phyloP scores from a whole-genome alignment of 768 basidiomycete species.

The Inosperma sp. region DNA sequence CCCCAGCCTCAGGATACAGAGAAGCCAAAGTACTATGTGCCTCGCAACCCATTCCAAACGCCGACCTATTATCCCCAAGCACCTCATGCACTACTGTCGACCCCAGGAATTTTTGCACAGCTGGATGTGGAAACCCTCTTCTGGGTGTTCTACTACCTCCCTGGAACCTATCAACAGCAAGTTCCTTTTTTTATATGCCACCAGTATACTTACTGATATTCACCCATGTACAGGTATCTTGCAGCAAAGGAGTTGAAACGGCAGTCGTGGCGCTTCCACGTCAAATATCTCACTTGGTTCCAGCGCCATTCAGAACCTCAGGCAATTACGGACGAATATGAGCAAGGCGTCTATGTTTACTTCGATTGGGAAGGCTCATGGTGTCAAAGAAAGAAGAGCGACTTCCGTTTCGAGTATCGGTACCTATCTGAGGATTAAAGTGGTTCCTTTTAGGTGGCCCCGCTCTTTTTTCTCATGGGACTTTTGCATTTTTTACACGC shows the following conservation, averaged over 20 bases:
- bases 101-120: constrained; percentile 80
- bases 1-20: constrained; percentile 95
- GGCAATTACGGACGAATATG: constrained; percentile 98
- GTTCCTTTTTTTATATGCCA: no score
- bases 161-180: constrained; percentile 97
- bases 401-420: constrained; percentile 96
- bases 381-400: constrained; percentile 97
- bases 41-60: constrained; percentile 87
- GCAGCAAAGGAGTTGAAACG: constrained; percentile 96
- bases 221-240: constrained; percentile 75
- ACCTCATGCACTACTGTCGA: constrained; percentile 74
- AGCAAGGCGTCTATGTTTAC: constrained; percentile 98
- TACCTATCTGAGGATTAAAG: constrained; percentile 86
- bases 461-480: background rate
- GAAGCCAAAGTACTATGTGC: constrained; percentile 96
- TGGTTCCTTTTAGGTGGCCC: background rate
- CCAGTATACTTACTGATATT: no score
- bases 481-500: background rate
- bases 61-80: constrained; percentile 92
- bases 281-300: constrained; percentile 99
- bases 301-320: constrained; percentile 97
- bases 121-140: constrained; percentile 97
- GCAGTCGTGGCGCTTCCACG: constrained; percentile 98
- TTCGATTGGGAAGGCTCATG: constrained; percentile 99
- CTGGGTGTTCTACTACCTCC: constrained; percentile 97